Conservation (phyloP, 73 alveolate species). For the Urostyla sp. region DNA sequence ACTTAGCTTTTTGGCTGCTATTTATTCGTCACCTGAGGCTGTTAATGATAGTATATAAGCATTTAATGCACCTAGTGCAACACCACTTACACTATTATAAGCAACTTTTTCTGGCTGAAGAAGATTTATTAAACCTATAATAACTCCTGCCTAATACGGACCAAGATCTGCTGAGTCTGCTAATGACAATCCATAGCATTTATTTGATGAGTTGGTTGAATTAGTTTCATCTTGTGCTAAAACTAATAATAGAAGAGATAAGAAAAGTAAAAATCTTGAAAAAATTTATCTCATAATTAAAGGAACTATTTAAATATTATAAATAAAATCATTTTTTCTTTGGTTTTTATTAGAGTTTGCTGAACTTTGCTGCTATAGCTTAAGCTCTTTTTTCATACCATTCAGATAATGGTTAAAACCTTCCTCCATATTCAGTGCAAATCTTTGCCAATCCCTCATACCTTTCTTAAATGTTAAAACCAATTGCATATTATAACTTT, state of each 20-base stretch:
- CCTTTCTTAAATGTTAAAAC: constrained; percentile 65
- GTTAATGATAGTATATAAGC: too few relatives aligned
- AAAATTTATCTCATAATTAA: too few relatives aligned
- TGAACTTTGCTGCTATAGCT: constrained; percentile 8
- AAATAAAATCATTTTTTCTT: too few relatives aligned
- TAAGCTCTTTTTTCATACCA: constrained; percentile 19
- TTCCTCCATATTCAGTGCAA: constrained; percentile 46
- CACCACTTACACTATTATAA: neutral
- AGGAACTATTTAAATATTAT: too few relatives aligned
- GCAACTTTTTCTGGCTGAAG: neutral
- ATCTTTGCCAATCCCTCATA: constrained; percentile 19
- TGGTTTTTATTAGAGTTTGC: neutral
- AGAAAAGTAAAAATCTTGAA: too few relatives aligned
- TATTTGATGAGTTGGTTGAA: neutral
- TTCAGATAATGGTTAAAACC: constrained; percentile 1
- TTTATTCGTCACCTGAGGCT: too few relatives aligned
- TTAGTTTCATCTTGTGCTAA: too few relatives aligned
- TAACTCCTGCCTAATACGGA: neutral
- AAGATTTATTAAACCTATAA: neutral
- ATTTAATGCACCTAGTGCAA: neutral
- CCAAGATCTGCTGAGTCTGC: neutral
- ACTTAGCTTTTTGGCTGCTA: too few relatives aligned
- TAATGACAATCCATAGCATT: neutral
- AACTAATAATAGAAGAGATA: too few relatives aligned
- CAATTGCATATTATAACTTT: constrained; percentile 73